Evolutionary conservation across 805 yeast genomes (phyloP).

Genomic region (Sugiyamaella qingdaonensis): DNA sequence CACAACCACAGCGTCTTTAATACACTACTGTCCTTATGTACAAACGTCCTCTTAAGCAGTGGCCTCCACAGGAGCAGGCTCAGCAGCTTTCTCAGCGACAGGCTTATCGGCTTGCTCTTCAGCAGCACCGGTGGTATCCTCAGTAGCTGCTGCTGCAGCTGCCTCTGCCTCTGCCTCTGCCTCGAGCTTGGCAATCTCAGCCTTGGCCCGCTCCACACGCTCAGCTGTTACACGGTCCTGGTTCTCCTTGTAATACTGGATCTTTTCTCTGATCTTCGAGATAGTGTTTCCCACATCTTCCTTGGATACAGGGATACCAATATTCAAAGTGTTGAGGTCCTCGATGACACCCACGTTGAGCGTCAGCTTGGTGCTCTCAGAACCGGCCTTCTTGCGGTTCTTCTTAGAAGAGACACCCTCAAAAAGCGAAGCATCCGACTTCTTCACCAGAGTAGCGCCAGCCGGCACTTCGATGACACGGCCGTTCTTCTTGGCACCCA

Average conservation of each 20-base stretch:
- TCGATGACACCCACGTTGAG: conserved; percentile 79
- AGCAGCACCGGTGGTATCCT: conserved; percentile 5
- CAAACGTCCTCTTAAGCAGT: conserved; percentile 2
- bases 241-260: conserved; percentile 59
- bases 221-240: conserved; percentile 79
- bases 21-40: not conserved
- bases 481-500: conserved; percentile 28
- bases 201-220: conserved; percentile 72
- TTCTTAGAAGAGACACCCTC: conserved; percentile 49
- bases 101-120: conserved; percentile 11
- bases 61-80: conserved; percentile 15
- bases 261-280: conserved; percentile 65
- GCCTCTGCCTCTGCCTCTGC: conserved; percentile 32
- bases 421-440: conserved; percentile 58
- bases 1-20: not conserved
- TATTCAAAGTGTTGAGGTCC: conserved; percentile 67
- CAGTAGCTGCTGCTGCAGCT: conserved; percentile 5
- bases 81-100: conserved; percentile 2
- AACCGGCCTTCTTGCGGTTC: conserved; percentile 42
- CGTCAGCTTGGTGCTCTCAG: conserved; percentile 49
- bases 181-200: conserved; percentile 66
- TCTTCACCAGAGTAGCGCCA: conserved; percentile 58
- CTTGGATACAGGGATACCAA: conserved; percentile 71
- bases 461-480: conserved; percentile 50
- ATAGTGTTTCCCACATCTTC: conserved; percentile 67